Percentiles rank a stretch among this genome's conserved stretches.
Evolutionary conservation across 768 basidiomycete genomes (phyloP).

Genomic region (Leccinum barrowsii): DNA sequence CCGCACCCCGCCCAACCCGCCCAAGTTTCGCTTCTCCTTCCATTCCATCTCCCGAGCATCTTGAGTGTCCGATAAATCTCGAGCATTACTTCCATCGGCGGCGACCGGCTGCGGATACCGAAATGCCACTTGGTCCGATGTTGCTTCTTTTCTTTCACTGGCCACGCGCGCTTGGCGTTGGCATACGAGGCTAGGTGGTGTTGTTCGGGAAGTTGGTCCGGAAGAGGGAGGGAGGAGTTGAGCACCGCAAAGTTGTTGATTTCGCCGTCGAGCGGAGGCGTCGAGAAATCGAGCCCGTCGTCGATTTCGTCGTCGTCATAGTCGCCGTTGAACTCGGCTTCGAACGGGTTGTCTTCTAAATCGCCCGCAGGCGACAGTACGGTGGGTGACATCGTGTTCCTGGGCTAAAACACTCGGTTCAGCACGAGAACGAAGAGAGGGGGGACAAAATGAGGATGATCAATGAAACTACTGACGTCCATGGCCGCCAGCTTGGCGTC

Average conservation of each 20-base stretch:
- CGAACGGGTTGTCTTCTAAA: slow-evolving; percentile 76
- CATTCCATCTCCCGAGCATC: slow-evolving; percentile 93
- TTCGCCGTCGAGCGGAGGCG: slow-evolving; percentile 35
- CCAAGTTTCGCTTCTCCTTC: slow-evolving; percentile 84
- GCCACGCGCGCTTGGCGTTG: slow-evolving; percentile 44
- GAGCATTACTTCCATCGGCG: slow-evolving; percentile 99
- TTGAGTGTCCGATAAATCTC: slow-evolving; percentile 95
- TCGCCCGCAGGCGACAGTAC: slow-evolving; percentile 64
- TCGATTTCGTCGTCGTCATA: slow-evolving; percentile 55
- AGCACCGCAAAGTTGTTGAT: slow-evolving; percentile 80
- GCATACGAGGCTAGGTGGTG: slow-evolving; percentile 72
- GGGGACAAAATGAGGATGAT: neutral
- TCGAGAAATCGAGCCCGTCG: slow-evolving; percentile 47
- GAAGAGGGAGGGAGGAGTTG: slow-evolving; percentile 81
- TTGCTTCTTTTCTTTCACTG: slow-evolving; percentile 60
- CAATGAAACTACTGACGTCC: slow-evolving; percentile 55
- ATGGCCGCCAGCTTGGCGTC: slow-evolving; percentile 75
- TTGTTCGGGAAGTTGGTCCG: slow-evolving; percentile 55
- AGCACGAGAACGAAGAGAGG: neutral
- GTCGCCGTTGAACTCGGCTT: slow-evolving; percentile 56
- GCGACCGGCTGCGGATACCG: slow-evolving; percentile 89
- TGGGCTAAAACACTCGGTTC: slow-evolving; percentile 46
- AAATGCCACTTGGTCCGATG: slow-evolving; percentile 96
- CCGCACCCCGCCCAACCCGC: slow-evolving; percentile 58
- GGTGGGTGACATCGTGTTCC: slow-evolving; percentile 63